phyloP scores from a whole-genome alignment of 805 yeast genomes.

The Hanseniaspora hatyaiensis region DNA sequence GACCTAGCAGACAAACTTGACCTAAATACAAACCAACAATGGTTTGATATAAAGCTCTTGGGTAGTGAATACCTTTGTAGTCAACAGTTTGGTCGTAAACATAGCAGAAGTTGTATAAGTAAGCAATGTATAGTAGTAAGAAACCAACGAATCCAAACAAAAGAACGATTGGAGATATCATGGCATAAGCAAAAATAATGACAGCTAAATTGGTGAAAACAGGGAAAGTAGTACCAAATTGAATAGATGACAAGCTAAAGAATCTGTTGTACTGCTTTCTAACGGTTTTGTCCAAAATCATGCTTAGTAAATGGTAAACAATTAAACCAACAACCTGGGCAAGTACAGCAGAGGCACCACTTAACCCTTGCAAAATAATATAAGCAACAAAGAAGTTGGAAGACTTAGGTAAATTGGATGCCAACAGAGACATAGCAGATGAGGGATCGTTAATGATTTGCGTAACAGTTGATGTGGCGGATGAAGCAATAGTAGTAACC shows the following conservation, averaged over 20 bases:
- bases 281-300: slow-evolving; percentile 47
- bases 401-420: slow-evolving; percentile 59
- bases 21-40: slow-evolving; percentile 81
- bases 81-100: slow-evolving; percentile 58
- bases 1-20: slow-evolving; percentile 72
- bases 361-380: slow-evolving; percentile 55
- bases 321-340: slow-evolving; percentile 51
- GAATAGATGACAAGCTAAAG: slow-evolving; percentile 38
- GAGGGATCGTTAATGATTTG: slow-evolving; percentile 50
- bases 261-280: slow-evolving; percentile 58
- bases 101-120: slow-evolving; percentile 64
- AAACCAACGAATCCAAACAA: slow-evolving; percentile 64
- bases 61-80: slow-evolving; percentile 70
- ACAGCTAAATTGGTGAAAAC: slow-evolving; percentile 59
- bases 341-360: slow-evolving; percentile 52
- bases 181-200: slow-evolving; percentile 53
- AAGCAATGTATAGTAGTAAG: slow-evolving; percentile 61
- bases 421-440: slow-evolving; percentile 45
- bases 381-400: slow-evolving; percentile 65
- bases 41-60: slow-evolving; percentile 80
- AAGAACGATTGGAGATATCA: slow-evolving; percentile 73
- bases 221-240: slow-evolving; percentile 76
- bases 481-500: slow-evolving; percentile 58
- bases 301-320: slow-evolving; percentile 48
- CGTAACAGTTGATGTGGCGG: slow-evolving; percentile 57